Evolutionary conservation across 1,139 yeast species (phyloP), one percentile per base, ranked within the genome.

Genomic region (Yamadazyma spencermartinsiae): DNA sequence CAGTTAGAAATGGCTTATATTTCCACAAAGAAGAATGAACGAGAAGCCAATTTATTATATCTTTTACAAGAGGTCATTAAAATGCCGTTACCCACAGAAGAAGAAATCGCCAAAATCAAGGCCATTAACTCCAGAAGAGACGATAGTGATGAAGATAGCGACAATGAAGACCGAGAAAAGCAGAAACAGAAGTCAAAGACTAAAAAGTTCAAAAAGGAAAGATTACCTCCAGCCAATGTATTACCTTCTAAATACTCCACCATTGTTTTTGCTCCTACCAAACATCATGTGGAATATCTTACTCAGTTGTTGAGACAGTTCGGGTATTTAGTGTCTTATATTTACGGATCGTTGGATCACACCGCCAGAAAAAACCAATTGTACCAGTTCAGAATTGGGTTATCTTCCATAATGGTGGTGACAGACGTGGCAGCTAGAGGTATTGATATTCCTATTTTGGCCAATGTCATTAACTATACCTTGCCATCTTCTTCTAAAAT

Each of bases 401-500:
- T 86, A 38, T 82, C 97, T 3, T 79, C 86, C 27, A 61, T 92
- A 13, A 63, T 92, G 60, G 97, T 92, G 7, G 98, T 94, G 40
- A 92, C 99, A 1, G 99, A 92, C 68, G 98, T 92, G 46, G 98
- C 98, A 20, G 98, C 98, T 4, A 86, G 98, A 72, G 99, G 99
- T 82, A 90, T 92, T 48, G 99, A 94, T 79, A 88, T 92, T 49
- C 99, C 99, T 0, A 82, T 92, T 43, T 76, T 92, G 57, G 96
- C 98, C 11, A 90, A 92, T 55, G 98, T 92, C 37, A 75, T 92
- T 52, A 94, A 92, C 61, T 90, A 80, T 60, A 81, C 96, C 0
- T 71, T 92, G 42, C 98, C 99, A 4, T 84, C 90, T 0, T 84
- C 95, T 2, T 89, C 97, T 4, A 92, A 94, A 60, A 86, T 90